phyloP scores from a whole-genome alignment of 257 asterid species.

The Solanum megistacrolobum region DNA sequence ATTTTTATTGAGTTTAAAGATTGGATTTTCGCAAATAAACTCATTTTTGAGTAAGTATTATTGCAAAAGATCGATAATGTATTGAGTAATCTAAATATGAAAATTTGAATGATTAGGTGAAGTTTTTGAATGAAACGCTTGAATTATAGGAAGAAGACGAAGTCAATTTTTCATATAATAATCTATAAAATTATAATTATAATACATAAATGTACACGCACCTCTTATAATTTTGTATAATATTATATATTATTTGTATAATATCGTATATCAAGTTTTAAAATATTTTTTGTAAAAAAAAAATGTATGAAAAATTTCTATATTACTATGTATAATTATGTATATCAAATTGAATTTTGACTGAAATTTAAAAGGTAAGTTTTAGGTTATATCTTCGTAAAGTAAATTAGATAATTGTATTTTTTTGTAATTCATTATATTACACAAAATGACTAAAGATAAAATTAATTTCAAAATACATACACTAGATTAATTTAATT shows the following conservation, averaged over 20 bases:
- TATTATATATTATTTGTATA: too few species aligned
- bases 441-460: not conserved
- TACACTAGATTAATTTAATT: not conserved
- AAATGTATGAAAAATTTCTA: not conserved
- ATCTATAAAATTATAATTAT: too few species aligned
- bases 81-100: too few species aligned
- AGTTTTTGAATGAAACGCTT: not conserved
- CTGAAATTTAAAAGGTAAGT: not conserved
- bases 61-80: too few species aligned
- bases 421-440: not conserved
- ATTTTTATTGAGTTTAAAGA: too few species aligned
- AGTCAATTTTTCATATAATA: too few species aligned
- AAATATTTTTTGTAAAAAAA: too few species aligned
- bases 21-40: too few species aligned
- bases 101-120: too few species aligned
- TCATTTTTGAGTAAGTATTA: too few species aligned
- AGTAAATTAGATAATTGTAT: not conserved
- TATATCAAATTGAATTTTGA: not conserved
- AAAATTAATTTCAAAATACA: not conserved
- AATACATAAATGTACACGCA: not conserved
- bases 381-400: not conserved
- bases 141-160: not conserved
- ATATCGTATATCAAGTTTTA: not conserved
- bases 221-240: too few species aligned
- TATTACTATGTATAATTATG: too few species aligned